phyloP scores from a whole-genome alignment of 331 rosid species.

The Phaseolus coccineus region DNA sequence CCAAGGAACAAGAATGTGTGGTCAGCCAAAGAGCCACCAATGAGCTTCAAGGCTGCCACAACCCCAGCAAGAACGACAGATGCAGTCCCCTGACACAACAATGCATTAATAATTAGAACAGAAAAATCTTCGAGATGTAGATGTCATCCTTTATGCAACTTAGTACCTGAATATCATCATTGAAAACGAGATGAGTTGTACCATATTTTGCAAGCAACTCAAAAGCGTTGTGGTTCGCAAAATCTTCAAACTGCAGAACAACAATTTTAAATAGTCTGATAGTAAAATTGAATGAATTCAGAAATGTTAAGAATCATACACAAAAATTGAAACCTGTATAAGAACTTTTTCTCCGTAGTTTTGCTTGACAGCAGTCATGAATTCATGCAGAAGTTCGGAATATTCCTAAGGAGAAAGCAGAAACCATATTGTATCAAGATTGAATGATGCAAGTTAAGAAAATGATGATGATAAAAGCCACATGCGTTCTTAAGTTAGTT shows the following conservation, averaged over 20 bases:
- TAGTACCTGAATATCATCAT: slow-evolving; percentile 27
- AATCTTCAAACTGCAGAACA: slow-evolving; percentile 29
- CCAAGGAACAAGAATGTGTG: slow-evolving; percentile 93
- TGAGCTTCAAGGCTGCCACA: slow-evolving; percentile 32
- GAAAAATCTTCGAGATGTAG: background rate
- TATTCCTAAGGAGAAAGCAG: slow-evolving; percentile 24
- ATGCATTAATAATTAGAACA: background rate
- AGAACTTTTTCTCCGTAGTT: slow-evolving; percentile 29
- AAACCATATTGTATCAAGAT: background rate
- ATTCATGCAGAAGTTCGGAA: slow-evolving; percentile 8
- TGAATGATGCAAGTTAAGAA: background rate
- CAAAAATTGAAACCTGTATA: slow-evolving; percentile 5
- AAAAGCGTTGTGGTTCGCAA: slow-evolving; percentile 28
- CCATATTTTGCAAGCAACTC: slow-evolving; percentile 34
- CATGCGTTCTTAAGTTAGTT: background rate
- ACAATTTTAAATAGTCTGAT: background rate
- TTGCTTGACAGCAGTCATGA: slow-evolving; percentile 34
- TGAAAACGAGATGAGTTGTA: slow-evolving; percentile 26
- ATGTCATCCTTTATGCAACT: slow-evolving; percentile 2
- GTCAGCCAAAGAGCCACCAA: slow-evolving; percentile 51
- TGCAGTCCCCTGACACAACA: slow-evolving; percentile 17
- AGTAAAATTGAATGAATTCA: background rate
- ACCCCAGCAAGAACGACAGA: slow-evolving; percentile 31
- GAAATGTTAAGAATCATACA: background rate
- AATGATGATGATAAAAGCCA: background rate